phyloP scores from a whole-genome alignment of 2,329 filamentous ascomycete genomes.

The Parascedosporium putredinis region DNA sequence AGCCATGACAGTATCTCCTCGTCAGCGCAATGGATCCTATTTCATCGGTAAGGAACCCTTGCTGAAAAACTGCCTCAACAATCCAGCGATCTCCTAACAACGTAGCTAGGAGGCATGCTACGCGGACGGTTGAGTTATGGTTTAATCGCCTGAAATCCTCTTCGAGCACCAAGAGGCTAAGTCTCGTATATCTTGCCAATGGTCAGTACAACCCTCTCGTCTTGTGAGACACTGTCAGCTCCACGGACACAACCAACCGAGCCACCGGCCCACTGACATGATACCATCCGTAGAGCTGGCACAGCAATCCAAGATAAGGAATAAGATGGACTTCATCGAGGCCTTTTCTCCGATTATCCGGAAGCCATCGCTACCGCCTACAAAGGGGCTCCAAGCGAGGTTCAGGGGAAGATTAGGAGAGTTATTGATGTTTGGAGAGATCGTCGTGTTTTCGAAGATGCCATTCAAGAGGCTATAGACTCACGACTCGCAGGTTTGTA shows the following conservation, averaged over 20 bases:
- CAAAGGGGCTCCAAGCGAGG: constrained; percentile 74
- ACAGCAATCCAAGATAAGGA: constrained; percentile 87
- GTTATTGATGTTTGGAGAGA: constrained; percentile 94
- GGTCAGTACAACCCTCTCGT: constrained; percentile 38
- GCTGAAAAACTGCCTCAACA: no score
- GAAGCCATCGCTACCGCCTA: constrained; percentile 89
- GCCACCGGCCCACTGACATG: no score
- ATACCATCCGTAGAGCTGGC: constrained; percentile 79
- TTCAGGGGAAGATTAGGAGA: constrained; percentile 76
- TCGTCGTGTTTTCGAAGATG: constrained; percentile 69
- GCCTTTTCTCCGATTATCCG: constrained; percentile 84
- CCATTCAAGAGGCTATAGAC: constrained; percentile 75
- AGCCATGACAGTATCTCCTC: constrained; percentile 95
- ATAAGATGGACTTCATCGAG: constrained; percentile 83
- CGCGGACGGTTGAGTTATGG: constrained; percentile 87
- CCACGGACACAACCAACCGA: no score
- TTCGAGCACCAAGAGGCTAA: constrained; percentile 73
- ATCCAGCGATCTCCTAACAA: neutral
- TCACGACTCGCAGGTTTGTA: constrained; percentile 62
- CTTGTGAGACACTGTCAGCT: no score
- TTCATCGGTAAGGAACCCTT: constrained; percentile 66
- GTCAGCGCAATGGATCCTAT: constrained; percentile 99
- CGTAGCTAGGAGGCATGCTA: constrained; percentile 68
- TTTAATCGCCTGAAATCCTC: constrained; percentile 82
- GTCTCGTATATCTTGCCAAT: constrained; percentile 89